These are phyloP conservation scores for Pancytospora philotis DNA, from an alignment of 371 early-diverging fungal genomes.

Conservation along the genomic window DNA sequence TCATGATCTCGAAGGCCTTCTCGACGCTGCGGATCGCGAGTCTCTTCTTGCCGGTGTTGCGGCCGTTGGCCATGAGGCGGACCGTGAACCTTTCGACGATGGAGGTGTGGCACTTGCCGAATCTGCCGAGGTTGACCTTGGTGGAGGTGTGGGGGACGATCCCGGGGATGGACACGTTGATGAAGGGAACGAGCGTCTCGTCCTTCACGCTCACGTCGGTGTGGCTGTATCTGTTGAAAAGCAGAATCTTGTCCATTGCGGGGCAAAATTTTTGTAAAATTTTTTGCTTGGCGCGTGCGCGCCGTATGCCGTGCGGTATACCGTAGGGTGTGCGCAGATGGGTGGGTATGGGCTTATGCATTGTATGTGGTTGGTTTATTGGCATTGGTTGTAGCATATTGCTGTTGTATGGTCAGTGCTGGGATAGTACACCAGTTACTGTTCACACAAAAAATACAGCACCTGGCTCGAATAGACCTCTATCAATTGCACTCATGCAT, in stretches of 20 bases:
- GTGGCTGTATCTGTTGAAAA: constrained; percentile 43
- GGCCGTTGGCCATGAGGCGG: constrained; percentile 99
- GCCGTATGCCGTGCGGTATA: too few relatives aligned
- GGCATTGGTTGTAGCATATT: too few relatives aligned
- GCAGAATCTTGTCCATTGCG: constrained; percentile 14
- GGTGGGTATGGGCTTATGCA: too few relatives aligned
- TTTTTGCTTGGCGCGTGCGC: too few relatives aligned
- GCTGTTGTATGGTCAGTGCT: too few relatives aligned
- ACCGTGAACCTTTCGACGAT: constrained; percentile 97
- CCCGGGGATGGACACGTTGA: constrained; percentile 47
- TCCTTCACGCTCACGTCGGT: constrained; percentile 54
- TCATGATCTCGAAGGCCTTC: constrained; percentile 96
- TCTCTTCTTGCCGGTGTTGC: constrained; percentile 99
- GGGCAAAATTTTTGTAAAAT: constrained; percentile 7
- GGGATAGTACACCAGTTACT: too few relatives aligned
- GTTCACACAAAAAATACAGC: too few relatives aligned
- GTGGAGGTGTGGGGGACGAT: constrained; percentile 58
- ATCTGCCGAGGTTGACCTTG: constrained; percentile 36
- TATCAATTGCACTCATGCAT: too few relatives aligned
- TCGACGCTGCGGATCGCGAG: constrained; percentile 94
- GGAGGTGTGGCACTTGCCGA: constrained; percentile 69
- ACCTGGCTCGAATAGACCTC: too few relatives aligned
- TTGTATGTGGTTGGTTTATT: too few relatives aligned
- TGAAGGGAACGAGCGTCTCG: constrained; percentile 48
- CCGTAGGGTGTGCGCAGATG: too few relatives aligned